These are phyloP conservation scores for Potentilla sterilis DNA, from an alignment of 306 rosid species.

Conservation along the genomic window DNA sequence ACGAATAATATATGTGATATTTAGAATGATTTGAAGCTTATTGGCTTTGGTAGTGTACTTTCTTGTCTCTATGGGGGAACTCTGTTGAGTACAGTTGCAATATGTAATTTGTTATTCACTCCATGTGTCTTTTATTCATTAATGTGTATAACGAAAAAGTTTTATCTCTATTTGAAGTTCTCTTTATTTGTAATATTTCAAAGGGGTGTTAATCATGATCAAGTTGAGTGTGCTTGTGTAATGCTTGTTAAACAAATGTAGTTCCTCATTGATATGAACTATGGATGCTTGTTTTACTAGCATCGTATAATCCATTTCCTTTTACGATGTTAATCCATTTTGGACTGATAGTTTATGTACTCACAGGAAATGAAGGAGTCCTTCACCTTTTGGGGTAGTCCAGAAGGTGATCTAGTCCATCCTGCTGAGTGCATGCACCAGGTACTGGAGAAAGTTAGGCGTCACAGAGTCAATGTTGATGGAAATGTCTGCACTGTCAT, in stretches of 20 bases:
- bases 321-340: background rate
- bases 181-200: background rate
- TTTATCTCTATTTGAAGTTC: background rate
- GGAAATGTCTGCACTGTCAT: slow-evolving; percentile 97
- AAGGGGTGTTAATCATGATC: background rate
- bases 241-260: background rate
- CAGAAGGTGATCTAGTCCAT: slow-evolving; percentile 90
- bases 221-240: background rate
- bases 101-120: background rate
- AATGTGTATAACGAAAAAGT: background rate
- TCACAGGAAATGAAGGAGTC: slow-evolving; percentile 80
- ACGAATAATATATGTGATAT: background rate
- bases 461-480: slow-evolving; percentile 85
- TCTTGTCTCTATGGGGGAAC: background rate
- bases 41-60: background rate
- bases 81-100: background rate
- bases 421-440: slow-evolving; percentile 99
- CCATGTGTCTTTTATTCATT: background rate
- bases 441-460: slow-evolving; percentile 96
- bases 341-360: slow-evolving; percentile 6
- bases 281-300: background rate
- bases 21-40: background rate
- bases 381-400: slow-evolving; percentile 86
- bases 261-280: background rate
- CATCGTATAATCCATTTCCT: background rate